Evolutionary conservation across 2,329 filamentous ascomycete genomes (phyloP), one percentile per base, ranked within the genome.

Genomic region (Albifimbria verrucaria): DNA sequence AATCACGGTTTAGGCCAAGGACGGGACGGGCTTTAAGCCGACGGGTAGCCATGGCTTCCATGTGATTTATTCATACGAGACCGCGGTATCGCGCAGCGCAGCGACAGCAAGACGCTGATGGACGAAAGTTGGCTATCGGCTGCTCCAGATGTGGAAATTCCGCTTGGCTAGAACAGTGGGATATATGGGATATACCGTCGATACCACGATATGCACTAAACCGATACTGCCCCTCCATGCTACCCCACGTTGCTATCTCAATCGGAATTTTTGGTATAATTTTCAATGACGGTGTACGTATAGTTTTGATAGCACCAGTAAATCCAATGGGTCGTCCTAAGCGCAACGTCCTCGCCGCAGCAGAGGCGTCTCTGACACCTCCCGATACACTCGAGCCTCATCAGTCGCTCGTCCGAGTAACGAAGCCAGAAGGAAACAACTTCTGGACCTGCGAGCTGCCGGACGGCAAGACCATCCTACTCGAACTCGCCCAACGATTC

Each of bases 381-480:
- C 83, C 85, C 2, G 73, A 76, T 46, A 65, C 70, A 78, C 86
- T 76, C 68, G 85, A 73, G 69, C 75, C 67, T 69, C 87, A 67
- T 75, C 92, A 76, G 65, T 77, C 78, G 49, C 82, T 99, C 55
- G 91, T 89, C 18, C 88, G 86, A 53, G 86, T 97, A 53, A 74
- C 89, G 65, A 89, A 90, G 69, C 88, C 88, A 43, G 88, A 92
- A 61, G 93, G 93, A 60, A 96, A 96, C 75, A 95, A 89, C 70
- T 78, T 96, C 42, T 97, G 96, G 77, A 82, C 82, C 43, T 90
- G 93, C 65, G 80, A 87, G 65, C 76, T 92, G 25, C 85, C 92
- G 22, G 78, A 79, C 61, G 80, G 82, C 54, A 81, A 85, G 63
- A 74, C 79, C 7, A 71, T 93, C 39, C 75, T 95, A 18, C 87